Base-by-base conservation (phyloP, 2,329 filamentous ascomycete genomes). In the Fusarium fujikuroi region DNA sequence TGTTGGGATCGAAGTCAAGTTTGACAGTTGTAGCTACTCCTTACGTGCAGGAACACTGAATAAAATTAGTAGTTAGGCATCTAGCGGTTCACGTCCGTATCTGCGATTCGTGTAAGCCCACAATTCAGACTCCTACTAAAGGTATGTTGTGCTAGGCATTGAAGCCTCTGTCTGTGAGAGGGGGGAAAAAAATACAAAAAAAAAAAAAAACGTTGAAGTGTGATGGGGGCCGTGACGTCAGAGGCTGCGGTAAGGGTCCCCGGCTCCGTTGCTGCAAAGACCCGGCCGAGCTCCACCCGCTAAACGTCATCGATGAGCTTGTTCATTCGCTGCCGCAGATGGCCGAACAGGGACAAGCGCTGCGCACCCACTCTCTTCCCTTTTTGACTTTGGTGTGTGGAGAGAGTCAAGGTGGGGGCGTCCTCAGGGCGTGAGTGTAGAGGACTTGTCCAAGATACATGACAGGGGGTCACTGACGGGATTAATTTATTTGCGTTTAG, bases 201-300 rank as follows among this genome's bases (percentile, higher is more conserved):
- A 11, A 16, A 40, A 72, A 23, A 34, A 60, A 72, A 57, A 37
- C 69, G 69, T 72, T 72, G 63, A 30, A 53, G 34, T 37, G 54
- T n/a, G 7, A 60, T 52, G 69, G 49, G 53, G 66, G 18, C 40
- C n/a, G 25, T 80, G 78, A 80, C 78, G 78, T 80, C 77, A 76
- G 72, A 70, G 76, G 78, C 75, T 50, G 60, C 60, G 60, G 69
- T 66, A 74, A 71, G 72, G 75, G 70, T 75, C 63, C 69, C 72
- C 75, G 60, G 72, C 69, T 63, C 61, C 72, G 69, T 63, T 65
- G n/a, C 66, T 70, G 56, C 50, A 54, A 71, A 63, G 69, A 71
- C 66, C 75, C 72, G 75, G 75, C 74, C 75, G 75, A 73, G 50
- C 68, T 60, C 74, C 74, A 72, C 70, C 50, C 59, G 19, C 19